These are phyloP conservation scores for Cladophialophora immunda DNA, from an alignment of 2,329 filamentous ascomycete species.

Conservation along the genomic window DNA sequence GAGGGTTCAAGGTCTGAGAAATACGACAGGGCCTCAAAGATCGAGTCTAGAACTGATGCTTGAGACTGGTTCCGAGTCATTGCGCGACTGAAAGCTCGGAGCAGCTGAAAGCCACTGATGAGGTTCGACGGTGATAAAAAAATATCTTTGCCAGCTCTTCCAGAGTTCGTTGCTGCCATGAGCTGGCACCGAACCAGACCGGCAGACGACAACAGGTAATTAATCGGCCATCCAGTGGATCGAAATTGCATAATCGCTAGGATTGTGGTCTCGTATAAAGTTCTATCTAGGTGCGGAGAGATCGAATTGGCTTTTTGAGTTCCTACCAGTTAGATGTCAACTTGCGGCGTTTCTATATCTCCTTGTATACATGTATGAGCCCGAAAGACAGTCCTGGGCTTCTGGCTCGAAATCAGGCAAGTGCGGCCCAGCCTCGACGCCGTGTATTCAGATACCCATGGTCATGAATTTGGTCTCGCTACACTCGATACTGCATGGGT, in stretches of 20 bases:
- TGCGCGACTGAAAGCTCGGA: background rate
- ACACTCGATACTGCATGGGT: background rate
- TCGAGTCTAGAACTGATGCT: background rate
- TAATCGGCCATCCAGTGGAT: background rate
- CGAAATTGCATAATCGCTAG: background rate
- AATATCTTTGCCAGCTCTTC: background rate
- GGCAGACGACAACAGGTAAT: background rate
- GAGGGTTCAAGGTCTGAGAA: background rate
- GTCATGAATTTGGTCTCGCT: background rate
- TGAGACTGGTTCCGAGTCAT: background rate
- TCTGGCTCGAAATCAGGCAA: background rate
- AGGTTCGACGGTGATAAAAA: background rate
- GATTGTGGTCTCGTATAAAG: background rate
- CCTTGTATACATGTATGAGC: background rate
- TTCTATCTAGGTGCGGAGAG: background rate
- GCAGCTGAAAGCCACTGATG: background rate
- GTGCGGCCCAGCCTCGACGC: background rate
- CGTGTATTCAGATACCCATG: background rate
- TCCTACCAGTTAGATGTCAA: background rate
- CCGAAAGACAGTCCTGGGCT: background rate
- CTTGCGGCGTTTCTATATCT: background rate
- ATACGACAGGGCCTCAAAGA: background rate
- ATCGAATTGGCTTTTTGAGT: background rate
- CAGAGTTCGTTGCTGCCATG: background rate
- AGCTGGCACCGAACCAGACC: background rate